Evolutionary conservation across 1,284 basidiomycete species (phyloP), one percentile per base, ranked within the genome.

Genomic region (Golubevia sp.): DNA sequence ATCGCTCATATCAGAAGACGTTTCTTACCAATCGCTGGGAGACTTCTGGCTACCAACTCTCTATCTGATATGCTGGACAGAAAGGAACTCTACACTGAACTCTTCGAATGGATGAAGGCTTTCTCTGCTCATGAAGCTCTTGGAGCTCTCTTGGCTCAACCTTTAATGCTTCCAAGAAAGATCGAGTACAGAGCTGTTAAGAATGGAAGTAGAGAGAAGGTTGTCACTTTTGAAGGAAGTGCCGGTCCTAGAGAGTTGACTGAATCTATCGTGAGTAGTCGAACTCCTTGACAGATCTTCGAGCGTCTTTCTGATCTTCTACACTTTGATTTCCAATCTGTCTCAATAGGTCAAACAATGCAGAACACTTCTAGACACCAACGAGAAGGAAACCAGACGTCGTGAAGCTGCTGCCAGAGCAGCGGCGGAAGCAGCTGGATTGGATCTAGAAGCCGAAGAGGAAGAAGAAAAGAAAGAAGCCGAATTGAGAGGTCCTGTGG

Each of bases 11-110:
- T 97, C 55, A 89, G 94, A 51, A 86, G 94, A 70, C 88, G 93
- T 38, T 95, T 95, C 85, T 93, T 92, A 75, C 90, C 90, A 75
- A 88, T 96, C 61, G 90, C 91, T 73, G 92, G 91, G 70, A 88
- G 90, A 49, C 88, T 96, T 44, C 86, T 97, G 27, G 88, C 91
- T 65, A 95, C 94, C 74, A 94, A 95, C 82, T 95, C 93, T 8
- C 86, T 97, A 48, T 88, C 91, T 50, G 94, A 96, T 79, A 95
- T 96, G 93, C 91, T 91, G 15, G 92, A 93, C 68, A 89, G 94
- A 15, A 89, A 89, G 2, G 86, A 89, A 4, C 85, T 97, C n/a
- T 97, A 95, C 83, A 91, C 91, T 77, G 92, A 94, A 73, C 84
- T 96, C 18, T 88, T 96, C 59, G 89, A 92, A 71, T 96, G 94